Evolutionary conservation across 495 filamentous ascomycete genomes (phyloP), one percentile per base, ranked within the genome.

Genomic region (Lepraria neglecta): DNA sequence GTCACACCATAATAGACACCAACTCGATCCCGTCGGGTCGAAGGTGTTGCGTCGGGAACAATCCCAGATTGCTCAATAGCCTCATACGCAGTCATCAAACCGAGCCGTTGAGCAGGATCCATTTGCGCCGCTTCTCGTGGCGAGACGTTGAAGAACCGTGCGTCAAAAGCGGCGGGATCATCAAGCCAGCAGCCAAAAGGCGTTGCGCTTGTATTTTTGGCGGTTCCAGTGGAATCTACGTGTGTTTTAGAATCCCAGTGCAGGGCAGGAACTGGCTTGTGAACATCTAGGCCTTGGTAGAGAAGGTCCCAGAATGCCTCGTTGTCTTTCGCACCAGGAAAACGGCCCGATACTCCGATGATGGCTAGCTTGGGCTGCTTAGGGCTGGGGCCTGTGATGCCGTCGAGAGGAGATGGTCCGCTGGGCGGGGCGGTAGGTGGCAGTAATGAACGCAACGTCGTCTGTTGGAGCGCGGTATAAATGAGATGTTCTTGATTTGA

Each of bases 361-460:
- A 82, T 71, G 0, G 80, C 80, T 58, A 82, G 44, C 17, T 17
- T 46, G 21, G 44, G 21, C 44, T 68, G 43, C 14, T 19, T 4
- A 19, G 43, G 43, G 14, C 43, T 45, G 43, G 43, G 19, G 43
- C 19, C 17, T 45, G 43, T n/a, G 43, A 19, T 7, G 19, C 19
- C 17, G 17, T 45, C 2, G 9, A 7, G 17, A 45, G 10, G 14
- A 45, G 4, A 45, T 6, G 17, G 2, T 45, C 19, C 19, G 43
- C 43, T 45, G 17, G 17, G 43, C 19, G 3, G 17, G 14, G 43
- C 17, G 7, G 43, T 19, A n/a, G 43, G 19, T 45, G 19, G 91
- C 82, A 95, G 95, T 73, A 95, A 94, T 0, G 83, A 77, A 44
- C 87, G 83, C 14, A 61, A 44, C 15, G 50, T 61, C 4, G 44